phyloP scores from a whole-genome alignment of 345 rosid genomes.

The Sonneratia alba region DNA sequence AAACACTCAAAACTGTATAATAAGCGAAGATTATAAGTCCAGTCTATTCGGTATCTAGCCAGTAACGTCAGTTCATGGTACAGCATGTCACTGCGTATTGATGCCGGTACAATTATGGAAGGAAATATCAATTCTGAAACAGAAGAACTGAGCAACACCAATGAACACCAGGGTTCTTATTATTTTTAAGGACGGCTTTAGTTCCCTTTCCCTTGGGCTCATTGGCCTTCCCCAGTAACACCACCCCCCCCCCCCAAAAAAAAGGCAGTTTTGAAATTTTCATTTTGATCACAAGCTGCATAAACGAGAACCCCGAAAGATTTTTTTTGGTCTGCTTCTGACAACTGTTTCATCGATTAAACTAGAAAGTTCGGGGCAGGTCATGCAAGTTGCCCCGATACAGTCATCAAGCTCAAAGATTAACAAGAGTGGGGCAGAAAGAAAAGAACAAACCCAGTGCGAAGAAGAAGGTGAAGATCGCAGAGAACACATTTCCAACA shows the following conservation, averaged over 20 bases:
- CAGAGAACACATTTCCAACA: slow-evolving; percentile 76
- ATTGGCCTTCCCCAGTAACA: neutral
- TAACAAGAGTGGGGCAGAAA: neutral
- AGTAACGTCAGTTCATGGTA: neutral
- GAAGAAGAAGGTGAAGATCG: slow-evolving; percentile 93
- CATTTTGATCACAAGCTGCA: neutral
- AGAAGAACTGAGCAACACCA: neutral
- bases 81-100: too few relatives aligned
- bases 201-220: neutral
- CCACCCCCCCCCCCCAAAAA: neutral
- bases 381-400: neutral
- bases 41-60: neutral
- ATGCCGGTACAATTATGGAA: neutral
- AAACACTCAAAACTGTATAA: neutral
- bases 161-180: neutral
- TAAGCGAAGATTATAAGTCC: neutral
- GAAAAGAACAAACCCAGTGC: slow-evolving; percentile 59
- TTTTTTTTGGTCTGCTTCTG: neutral
- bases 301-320: neutral
- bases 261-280: neutral
- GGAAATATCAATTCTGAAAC: neutral
- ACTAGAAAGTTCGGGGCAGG: neutral
- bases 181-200: neutral
- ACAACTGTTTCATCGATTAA: neutral
- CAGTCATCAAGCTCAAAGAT: slow-evolving; percentile 6